Base-by-base conservation (phyloP, 2,329 filamentous ascomycete species). In the Fusarium sp. region DNA sequence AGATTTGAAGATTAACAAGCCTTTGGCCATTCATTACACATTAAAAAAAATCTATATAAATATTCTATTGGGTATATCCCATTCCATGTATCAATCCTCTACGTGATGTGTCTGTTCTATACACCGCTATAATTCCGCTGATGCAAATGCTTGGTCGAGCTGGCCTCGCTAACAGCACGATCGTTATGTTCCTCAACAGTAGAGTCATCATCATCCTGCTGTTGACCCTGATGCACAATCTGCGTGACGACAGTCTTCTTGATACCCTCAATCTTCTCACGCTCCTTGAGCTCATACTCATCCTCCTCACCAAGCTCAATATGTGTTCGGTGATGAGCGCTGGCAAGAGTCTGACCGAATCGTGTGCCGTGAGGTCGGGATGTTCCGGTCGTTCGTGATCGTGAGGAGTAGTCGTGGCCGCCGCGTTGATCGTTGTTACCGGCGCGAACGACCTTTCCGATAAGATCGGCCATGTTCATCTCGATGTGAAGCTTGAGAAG, bases 391-490 rank as follows among this genome's bases (percentile, higher is more conserved):
- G 74, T 71, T 38, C 73, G 61, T 4, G 74, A 77, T 44, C 67
- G 63, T 19, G 74, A 77, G 56, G 66, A 74, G 54, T 76, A 76
- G 23, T 76, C 67, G 40, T 44, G 21, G 21, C 60, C 68, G 30
- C 69, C 68, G 13, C 67, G 68, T 28, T 64, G 28, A 28, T 74
- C 70, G 37, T 53, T 64, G 23, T 78, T 75, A 38, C 75, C 67
- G 50, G 77, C 77, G 28, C 71, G 67, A 18, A 78, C 77, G 42
- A 78, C 77, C 65, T 78, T 78, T n/a, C 74, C 69, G 18, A 78
- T 78, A 0, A 78, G 72, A 32, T 78, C 77, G 70, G 77, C 77
- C 77, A 78, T 78, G 67, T 78, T 78, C 77, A 78, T 78, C 42
- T 78, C 77, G 46, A 78, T 78, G 38, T 78, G 77, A 10, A 78